Evolutionary conservation across 257 asterid species (phyloP).

Genomic region (Mentha longifolia): DNA sequence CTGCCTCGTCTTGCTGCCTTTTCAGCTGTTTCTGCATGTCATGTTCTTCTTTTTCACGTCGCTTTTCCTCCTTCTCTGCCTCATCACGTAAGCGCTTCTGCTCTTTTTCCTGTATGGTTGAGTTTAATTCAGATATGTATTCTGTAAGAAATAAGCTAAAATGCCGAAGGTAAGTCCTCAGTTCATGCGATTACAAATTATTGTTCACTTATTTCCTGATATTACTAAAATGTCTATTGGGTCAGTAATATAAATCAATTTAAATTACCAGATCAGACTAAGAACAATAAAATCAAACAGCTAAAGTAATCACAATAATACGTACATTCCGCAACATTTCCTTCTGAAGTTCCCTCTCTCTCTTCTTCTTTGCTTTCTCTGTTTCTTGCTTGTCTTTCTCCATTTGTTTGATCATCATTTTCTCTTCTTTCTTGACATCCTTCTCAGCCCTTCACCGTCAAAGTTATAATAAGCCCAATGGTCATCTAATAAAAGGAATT

Average conservation of each 20-base stretch:
- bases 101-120: slow-evolving; percentile 67
- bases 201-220: neutral
- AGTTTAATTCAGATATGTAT: slow-evolving; percentile 9
- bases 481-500: slow-evolving; percentile 20
- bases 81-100: slow-evolving; percentile 63
- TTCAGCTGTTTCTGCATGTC: slow-evolving; percentile 65
- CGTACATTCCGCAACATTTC: slow-evolving; percentile 77
- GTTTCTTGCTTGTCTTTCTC: slow-evolving; percentile 74
- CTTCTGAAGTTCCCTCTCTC: slow-evolving; percentile 67
- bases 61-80: slow-evolving; percentile 70
- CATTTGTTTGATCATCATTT: slow-evolving; percentile 65
- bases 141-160: neutral
- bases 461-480: slow-evolving; percentile 25
- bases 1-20: slow-evolving; percentile 78
- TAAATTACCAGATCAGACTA: neutral
- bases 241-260: neutral
- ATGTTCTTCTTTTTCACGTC: slow-evolving; percentile 74
- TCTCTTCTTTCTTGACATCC: slow-evolving; percentile 59
- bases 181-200: neutral
- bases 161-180: neutral
- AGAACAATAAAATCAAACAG: slow-evolving; percentile 6
- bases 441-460: slow-evolving; percentile 69
- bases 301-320: neutral
- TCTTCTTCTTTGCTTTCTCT: slow-evolving; percentile 75
- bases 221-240: neutral